Percentiles rank a stretch among this genome's conserved stretches.
These are phyloP conservation scores for Xylariaceae sp. DNA, from an alignment of 2,329 filamentous ascomycete genomes.

Conservation along the genomic window DNA sequence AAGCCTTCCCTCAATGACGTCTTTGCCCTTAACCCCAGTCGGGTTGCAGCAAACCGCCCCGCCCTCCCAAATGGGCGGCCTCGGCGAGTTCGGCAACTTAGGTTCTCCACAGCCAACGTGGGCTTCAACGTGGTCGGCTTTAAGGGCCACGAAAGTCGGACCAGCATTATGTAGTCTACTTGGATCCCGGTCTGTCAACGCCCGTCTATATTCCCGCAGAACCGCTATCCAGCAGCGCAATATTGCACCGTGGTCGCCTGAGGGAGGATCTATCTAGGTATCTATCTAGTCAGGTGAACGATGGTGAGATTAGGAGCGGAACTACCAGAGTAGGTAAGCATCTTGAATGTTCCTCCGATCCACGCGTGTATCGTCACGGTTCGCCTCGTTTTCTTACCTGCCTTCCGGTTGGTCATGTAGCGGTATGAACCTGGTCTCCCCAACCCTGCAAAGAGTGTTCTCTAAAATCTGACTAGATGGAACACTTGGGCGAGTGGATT, in stretches of 20 bases:
- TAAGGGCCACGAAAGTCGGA: slow-evolving; percentile 27
- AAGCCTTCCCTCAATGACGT: slow-evolving; percentile 42
- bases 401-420: background rate
- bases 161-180: too few species aligned
- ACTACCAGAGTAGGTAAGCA: background rate
- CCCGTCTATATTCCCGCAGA: slow-evolving; percentile 31
- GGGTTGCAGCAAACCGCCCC: slow-evolving; percentile 35
- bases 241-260: slow-evolving; percentile 12
- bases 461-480: too few species aligned
- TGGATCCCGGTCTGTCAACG: slow-evolving; percentile 34
- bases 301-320: background rate
- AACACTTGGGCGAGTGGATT: too few species aligned
- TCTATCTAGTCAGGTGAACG: background rate
- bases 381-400: too few species aligned
- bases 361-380: too few species aligned
- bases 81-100: slow-evolving; percentile 42
- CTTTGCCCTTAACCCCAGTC: slow-evolving; percentile 46
- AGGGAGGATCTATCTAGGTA: background rate
- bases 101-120: slow-evolving; percentile 41
- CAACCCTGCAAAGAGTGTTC: too few species aligned
- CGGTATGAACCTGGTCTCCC: background rate
- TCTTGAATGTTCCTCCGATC: background rate
- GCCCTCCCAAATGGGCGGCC: slow-evolving; percentile 36
- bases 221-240: slow-evolving; percentile 31
- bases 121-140: slow-evolving; percentile 45